These are phyloP conservation scores for Gracilaria domingensis DNA, from an alignment of 23 red algal species.

Conservation along the genomic window DNA sequence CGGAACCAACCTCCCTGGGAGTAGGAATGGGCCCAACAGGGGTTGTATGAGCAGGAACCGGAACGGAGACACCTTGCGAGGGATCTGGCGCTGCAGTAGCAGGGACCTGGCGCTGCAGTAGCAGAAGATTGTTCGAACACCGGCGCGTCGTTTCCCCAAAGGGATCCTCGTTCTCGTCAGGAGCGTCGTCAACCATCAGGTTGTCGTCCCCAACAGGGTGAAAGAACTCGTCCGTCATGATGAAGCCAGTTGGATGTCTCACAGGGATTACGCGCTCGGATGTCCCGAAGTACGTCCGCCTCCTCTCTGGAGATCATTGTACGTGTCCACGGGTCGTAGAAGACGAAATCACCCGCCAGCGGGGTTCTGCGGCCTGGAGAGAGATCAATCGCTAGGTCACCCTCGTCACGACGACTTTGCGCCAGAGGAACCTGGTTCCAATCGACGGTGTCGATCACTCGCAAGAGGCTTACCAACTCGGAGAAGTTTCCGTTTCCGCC, in stretches of 20 bases:
- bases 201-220: neutral
- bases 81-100: too few relatives aligned
- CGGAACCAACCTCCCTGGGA: too few relatives aligned
- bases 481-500: neutral
- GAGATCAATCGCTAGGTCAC: neutral
- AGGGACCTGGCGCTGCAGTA: too few relatives aligned
- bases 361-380: neutral
- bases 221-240: neutral
- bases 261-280: too few relatives aligned
- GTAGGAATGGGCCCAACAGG: too few relatives aligned
- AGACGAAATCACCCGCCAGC: neutral
- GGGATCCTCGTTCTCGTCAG: neutral
- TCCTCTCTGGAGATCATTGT: neutral
- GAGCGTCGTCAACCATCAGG: neutral
- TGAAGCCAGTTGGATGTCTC: neutral
- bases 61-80: too few relatives aligned
- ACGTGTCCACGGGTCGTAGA: neutral
- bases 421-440: neutral
- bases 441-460: neutral
- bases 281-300: neutral
- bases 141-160: too few relatives aligned
- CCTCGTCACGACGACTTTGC: neutral
- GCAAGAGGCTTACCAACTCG: neutral
- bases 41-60: too few relatives aligned
- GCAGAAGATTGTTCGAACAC: too few relatives aligned